phyloP scores from a whole-genome alignment of 176 grass and related monocot species.

The Paspalum vaginatum region DNA sequence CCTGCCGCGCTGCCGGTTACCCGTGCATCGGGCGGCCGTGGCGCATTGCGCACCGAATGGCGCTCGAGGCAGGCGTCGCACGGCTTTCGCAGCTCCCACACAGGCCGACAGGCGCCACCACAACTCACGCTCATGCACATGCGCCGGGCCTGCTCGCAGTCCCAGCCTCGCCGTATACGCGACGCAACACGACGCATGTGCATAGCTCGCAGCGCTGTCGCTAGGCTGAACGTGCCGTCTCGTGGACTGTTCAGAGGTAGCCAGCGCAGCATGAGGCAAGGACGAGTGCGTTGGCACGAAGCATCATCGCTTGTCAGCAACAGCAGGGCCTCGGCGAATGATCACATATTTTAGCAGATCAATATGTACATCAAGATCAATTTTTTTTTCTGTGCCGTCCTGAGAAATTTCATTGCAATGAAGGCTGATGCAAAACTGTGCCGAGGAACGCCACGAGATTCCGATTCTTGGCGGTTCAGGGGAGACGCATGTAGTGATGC shows the following conservation, averaged over 20 bases:
- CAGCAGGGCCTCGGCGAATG: neutral
- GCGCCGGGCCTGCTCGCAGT: neutral
- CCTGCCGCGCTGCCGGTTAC: too few species aligned
- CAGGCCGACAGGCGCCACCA: neutral
- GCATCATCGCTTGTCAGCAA: neutral
- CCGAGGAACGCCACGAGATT: neutral
- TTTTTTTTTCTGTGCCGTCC: neutral
- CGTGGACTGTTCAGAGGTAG: neutral
- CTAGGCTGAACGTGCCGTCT: neutral
- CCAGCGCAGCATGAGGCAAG: neutral
- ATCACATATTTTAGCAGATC: constrained; percentile 4
- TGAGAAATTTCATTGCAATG: constrained; percentile 14
- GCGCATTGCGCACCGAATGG: neutral
- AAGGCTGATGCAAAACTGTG: neutral
- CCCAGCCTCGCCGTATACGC: constrained; percentile 9
- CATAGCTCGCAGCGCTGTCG: neutral
- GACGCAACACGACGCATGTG: neutral
- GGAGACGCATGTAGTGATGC: constrained; percentile 12
- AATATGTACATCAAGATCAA: constrained; percentile 36
- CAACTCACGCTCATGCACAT: neutral
- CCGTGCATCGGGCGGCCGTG: too few species aligned
- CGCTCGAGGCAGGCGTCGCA: constrained; percentile 22
- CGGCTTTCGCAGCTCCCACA: neutral
- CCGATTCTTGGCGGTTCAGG: neutral
- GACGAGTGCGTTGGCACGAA: neutral